Conservation (phyloP, 176 grass and related monocot species). For the Triticum aestivum region IWGSC_CS_RefSeq_v2.1 NC_057802.1:495251094-495251593, state of each 20-base stretch:
- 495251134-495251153: background rate
- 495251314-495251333: background rate
- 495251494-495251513: constrained; percentile 3
- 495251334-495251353: background rate
- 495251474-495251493: background rate
- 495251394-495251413: background rate
- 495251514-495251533: constrained; percentile 25
- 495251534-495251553: constrained; percentile 32
- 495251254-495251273: no score
- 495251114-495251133: no score
- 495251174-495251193: background rate
- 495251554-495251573: background rate
- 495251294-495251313: constrained; percentile 34
- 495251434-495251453: background rate
- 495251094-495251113: no score
- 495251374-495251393: background rate
- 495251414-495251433: background rate
- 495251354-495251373: background rate
- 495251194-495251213: background rate
- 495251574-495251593: no score
- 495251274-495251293: background rate
- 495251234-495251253: background rate
- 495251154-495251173: background rate
- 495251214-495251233: background rate
- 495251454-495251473: background rate